Percentiles rank a stretch among this genome's conserved stretches.
phyloP scores from a whole-genome alignment of 1,284 basidiomycete genomes.

The Pseudozyma sp. region DNA sequence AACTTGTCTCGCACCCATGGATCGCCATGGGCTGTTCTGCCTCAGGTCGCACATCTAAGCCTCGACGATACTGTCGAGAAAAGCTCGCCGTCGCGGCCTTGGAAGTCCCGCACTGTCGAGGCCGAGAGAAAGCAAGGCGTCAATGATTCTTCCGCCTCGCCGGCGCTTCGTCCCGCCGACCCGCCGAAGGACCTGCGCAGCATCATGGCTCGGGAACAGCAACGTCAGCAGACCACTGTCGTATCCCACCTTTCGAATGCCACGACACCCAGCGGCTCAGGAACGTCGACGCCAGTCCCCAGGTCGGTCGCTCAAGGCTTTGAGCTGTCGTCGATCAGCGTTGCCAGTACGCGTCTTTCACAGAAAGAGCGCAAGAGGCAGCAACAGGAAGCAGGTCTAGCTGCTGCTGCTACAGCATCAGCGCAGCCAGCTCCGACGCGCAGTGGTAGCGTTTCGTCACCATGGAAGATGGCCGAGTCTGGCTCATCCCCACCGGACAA shows the following conservation, averaged over 20 bases:
- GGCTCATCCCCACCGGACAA: constrained; percentile 32
- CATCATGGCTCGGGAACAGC: constrained; percentile 78
- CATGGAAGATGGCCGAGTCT: constrained; percentile 25
- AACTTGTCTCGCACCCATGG: constrained; percentile 12
- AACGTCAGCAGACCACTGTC: constrained; percentile 35
- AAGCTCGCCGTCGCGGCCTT: constrained; percentile 62
- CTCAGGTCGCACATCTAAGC: constrained; percentile 43
- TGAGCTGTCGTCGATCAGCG: constrained; percentile 36
- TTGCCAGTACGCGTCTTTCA: constrained; percentile 55
- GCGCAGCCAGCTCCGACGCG: constrained; percentile 16
- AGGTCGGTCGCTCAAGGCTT: constrained; percentile 20
- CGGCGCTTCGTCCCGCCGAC: constrained; percentile 23
- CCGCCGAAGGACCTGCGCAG: constrained; percentile 76
- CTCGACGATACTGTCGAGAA: constrained; percentile 34
- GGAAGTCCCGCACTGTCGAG: constrained; percentile 72
- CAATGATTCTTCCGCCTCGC: constrained; percentile 18
- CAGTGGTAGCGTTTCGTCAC: constrained; percentile 35
- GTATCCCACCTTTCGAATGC: constrained; percentile 17
- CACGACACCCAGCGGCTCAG: constrained; percentile 36
- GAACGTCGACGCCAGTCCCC: constrained; percentile 37
- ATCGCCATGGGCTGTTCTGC: constrained; percentile 41
- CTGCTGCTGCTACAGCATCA: constrained; percentile 22
- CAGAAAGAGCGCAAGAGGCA: constrained; percentile 65
- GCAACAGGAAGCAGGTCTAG: constrained; percentile 41
- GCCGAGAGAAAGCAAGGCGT: constrained; percentile 67